Conservation (phyloP, 208 protist species). For the Angomonas ambiguus region DNA sequence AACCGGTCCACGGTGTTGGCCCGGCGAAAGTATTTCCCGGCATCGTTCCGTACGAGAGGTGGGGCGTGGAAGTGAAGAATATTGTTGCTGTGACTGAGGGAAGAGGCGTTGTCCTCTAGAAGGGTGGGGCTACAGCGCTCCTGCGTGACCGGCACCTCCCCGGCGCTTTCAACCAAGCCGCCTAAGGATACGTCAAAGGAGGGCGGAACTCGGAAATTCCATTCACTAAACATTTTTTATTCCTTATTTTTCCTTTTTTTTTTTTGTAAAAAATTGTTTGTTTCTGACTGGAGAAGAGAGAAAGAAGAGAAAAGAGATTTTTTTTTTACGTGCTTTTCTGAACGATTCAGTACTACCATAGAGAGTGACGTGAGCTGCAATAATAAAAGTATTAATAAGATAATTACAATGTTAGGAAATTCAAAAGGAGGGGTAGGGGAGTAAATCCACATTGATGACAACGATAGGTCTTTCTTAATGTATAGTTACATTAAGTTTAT, state of each 20-base stretch:
- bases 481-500: background rate
- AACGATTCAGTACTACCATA: background rate
- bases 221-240: conserved; percentile 44
- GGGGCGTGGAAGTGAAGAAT: conserved; percentile 25
- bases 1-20: conserved; percentile 19
- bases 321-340: conserved; percentile 11
- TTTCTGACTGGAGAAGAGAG: too few relatives aligned
- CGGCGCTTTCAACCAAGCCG: background rate
- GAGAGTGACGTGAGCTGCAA: background rate
- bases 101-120: conserved; percentile 2
- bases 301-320: conserved; percentile 20
- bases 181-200: conserved; percentile 15
- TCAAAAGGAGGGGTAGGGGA: too few relatives aligned
- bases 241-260: background rate
- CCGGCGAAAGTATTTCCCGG: conserved; percentile 18
- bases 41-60: conserved; percentile 13
- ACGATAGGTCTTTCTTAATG: too few relatives aligned
- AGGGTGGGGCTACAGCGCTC: too few relatives aligned
- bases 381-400: conserved; percentile 8
- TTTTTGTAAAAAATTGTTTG: conserved; percentile 8
- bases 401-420: conserved; percentile 8
- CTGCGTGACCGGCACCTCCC: conserved; percentile 26
- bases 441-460: too few relatives aligned
- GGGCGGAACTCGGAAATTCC: conserved; percentile 36
- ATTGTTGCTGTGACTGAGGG: conserved; percentile 20